Evolutionary conservation across 139 green algal species (phyloP).

Genomic region (Chlorella sp.): DNA sequence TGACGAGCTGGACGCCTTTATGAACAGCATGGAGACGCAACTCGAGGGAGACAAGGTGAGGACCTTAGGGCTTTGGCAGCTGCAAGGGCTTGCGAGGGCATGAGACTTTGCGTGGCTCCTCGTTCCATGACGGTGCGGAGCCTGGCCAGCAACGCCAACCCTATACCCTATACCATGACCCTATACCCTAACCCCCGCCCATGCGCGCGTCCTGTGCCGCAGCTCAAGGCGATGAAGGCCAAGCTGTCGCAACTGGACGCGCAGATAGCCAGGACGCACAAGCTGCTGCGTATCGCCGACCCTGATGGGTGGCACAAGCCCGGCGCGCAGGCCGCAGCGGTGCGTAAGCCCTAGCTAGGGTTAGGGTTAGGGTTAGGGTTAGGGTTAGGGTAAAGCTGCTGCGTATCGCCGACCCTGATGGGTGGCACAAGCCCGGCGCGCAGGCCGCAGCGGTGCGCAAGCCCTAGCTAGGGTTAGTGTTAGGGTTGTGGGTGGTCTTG

Average conservation of each 20-base stretch:
- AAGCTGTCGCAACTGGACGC: conserved; percentile 46
- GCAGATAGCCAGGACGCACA: conserved; percentile 43
- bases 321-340: conserved; percentile 15
- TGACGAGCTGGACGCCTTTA: conserved; percentile 65
- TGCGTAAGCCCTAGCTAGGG: background rate
- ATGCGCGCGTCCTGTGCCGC: no score
- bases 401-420: conserved; percentile 59
- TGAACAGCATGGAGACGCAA: conserved; percentile 50
- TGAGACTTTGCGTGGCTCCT: no score
- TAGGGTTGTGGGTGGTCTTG: background rate
- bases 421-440: conserved; percentile 49
- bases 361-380: background rate
- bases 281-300: conserved; percentile 63
- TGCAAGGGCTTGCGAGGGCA: no score
- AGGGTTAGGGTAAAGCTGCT: background rate
- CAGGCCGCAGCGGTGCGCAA: conserved; percentile 8
- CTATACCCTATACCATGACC: no score
- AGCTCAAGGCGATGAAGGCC: conserved; percentile 36
- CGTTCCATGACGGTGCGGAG: no score
- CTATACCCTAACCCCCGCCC: no score
- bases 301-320: conserved; percentile 59
- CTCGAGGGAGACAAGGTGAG: conserved; percentile 64
- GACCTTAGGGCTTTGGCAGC: no score
- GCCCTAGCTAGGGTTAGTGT: background rate
- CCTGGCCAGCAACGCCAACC: no score